Evolutionary conservation across 2,329 filamentous ascomycete species (phyloP), one percentile per base, ranked within the genome.

Genomic region (Bertia moriformis): DNA sequence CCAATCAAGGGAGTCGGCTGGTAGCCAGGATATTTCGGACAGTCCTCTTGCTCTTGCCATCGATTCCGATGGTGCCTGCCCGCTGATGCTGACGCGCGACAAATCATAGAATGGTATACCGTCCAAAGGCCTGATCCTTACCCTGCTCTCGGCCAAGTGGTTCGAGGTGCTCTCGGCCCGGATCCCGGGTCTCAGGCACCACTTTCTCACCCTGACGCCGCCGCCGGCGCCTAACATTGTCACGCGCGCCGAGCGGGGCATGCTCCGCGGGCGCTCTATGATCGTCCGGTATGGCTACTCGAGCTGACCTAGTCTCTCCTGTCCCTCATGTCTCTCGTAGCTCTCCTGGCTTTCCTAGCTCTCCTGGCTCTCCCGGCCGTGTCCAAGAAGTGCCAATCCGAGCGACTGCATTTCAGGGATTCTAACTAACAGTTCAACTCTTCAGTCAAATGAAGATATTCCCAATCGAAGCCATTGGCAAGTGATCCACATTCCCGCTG

Each of bases 311-410:
- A 59, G 17, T n/a, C n/a, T n/a, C n/a, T n/a, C n/a, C n/a, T n/a
- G n/a, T n/a, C n/a, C n/a, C n/a, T 56, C 61, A 14, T 57, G 71
- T 29, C 61, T 80, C 37, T 67, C 72, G 40, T 66, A 72, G 48
- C n/a, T n/a, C n/a, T 56, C 61, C 14, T 57, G 71, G 27, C 61
- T 80, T 37, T 67, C 72, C 40, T 66, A 72, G 48, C 78, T 86
- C 43, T 77, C 71, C 54, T 93, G 93, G 86, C 71, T 76, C 46
- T 82, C 89, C 40, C 74, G 78, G 44, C 75, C 74, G 46, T 67
- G n/a, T 27, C n/a, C 7, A 10, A 27, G 7, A 27, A n/a, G 22
- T n/a, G n/a, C n/a, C n/a, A n/a, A n/a, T n/a, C n/a, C n/a, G n/a
- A n/a, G n/a, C n/a, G n/a, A n/a, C n/a, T n/a, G n/a, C n/a, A n/a